phyloP scores from a whole-genome alignment of 1,284 basidiomycete species.

The Jaminaea rosea region DNA sequence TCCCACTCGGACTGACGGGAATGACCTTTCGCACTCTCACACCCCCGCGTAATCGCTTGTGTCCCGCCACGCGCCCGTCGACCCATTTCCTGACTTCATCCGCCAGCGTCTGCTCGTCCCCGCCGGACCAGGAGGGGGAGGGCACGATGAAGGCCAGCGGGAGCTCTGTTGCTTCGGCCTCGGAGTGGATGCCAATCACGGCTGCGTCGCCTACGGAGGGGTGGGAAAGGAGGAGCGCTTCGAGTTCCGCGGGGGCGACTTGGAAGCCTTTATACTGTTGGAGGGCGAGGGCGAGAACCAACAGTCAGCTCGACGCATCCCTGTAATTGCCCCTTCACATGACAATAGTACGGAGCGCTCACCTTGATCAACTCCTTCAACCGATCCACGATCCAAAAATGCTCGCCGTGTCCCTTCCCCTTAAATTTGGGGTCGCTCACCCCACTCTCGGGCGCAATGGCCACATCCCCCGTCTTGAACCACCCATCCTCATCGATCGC shows the following conservation, averaged over 20 bases:
- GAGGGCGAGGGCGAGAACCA: no score
- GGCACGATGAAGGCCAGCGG: slow-evolving; percentile 46
- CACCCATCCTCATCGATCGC: slow-evolving; percentile 54
- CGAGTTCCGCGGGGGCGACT: slow-evolving; percentile 40
- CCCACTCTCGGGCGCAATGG: slow-evolving; percentile 14
- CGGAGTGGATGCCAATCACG: slow-evolving; percentile 27
- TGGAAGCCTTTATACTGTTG: slow-evolving; percentile 38
- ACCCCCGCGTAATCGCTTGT: slow-evolving; percentile 47
- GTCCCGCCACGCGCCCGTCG: slow-evolving; percentile 31
- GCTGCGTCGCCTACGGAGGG: slow-evolving; percentile 25
- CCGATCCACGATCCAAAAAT: slow-evolving; percentile 37
- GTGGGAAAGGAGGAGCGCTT: slow-evolving; percentile 9
- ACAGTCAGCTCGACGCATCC: no score
- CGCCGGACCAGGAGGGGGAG: slow-evolving; percentile 13
- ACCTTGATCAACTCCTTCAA: slow-evolving; percentile 43
- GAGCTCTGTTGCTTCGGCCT: slow-evolving; percentile 48
- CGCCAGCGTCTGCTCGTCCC: slow-evolving; percentile 19
- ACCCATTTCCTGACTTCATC: slow-evolving; percentile 23
- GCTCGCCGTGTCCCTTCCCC: no score
- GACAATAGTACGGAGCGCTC: no score
- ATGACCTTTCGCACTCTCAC: slow-evolving; percentile 29
- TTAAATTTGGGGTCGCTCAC: no score
- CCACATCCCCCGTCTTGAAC: slow-evolving; percentile 40
- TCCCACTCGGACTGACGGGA: slow-evolving; percentile 41
- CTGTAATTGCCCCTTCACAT: no score